Conservation (phyloP, 768 basidiomycete species). For the Podaxis sp. region DNA sequence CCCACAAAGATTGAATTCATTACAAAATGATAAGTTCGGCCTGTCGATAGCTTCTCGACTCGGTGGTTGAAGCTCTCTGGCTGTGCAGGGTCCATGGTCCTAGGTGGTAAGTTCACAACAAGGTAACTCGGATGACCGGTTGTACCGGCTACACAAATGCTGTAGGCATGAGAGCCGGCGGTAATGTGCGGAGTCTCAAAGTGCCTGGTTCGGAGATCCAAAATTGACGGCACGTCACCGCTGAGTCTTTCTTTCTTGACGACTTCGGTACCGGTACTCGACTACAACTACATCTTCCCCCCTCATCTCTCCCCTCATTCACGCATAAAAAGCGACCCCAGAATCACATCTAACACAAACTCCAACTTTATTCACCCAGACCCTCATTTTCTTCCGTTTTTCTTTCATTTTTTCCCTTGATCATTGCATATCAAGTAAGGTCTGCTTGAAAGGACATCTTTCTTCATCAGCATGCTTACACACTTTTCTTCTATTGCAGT, state of each 20-base stretch:
- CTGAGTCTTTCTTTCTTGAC: conserved; percentile 23
- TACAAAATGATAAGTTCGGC: conserved; percentile 67
- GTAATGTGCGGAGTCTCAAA: conserved; percentile 17
- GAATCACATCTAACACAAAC: conserved; percentile 17
- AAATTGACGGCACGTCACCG: conserved; percentile 22
- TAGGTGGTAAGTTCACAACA: conserved; percentile 12
- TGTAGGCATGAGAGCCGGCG: conserved; percentile 2
- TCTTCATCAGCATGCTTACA: conserved; percentile 7
- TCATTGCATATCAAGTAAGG: conserved; percentile 34
- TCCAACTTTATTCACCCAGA: conserved; percentile 20
- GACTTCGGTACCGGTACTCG: conserved; percentile 32
- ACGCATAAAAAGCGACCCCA: conserved; percentile 14
- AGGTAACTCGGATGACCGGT: conserved; percentile 20
- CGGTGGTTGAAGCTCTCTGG: conserved; percentile 55
- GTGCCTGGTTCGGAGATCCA: conserved; percentile 22
- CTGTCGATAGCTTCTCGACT: conserved; percentile 52
- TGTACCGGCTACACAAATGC: neutral
- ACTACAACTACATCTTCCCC: conserved; percentile 26
- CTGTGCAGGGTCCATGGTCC: conserved; percentile 38
- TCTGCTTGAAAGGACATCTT: conserved; percentile 19
- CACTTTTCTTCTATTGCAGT: conserved; percentile 22
- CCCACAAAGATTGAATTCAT: conserved; percentile 6
- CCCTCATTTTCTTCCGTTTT: conserved; percentile 24
- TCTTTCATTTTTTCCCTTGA: conserved; percentile 18
- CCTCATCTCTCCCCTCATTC: conserved; percentile 18